Conservation (phyloP, 306 rosid species). For the Citrullus colocynthis region DNA sequence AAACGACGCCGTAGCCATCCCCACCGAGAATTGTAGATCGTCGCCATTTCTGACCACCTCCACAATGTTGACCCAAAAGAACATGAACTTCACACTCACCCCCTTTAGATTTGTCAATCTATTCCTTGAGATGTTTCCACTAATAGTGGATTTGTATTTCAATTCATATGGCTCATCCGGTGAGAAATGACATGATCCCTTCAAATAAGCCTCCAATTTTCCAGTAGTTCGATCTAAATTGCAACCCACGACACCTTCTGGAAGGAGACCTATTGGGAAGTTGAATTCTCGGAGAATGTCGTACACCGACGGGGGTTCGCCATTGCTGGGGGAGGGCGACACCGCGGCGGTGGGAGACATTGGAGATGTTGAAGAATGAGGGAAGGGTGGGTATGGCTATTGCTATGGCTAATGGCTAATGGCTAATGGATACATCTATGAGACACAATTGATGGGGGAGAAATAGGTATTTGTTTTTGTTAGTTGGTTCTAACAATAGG, state of each 20-base stretch:
- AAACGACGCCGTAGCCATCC: constrained; percentile 64
- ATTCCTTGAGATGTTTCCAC: constrained; percentile 37
- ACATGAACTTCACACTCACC: constrained; percentile 60
- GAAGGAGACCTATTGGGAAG: constrained; percentile 67
- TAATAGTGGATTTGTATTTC: constrained; percentile 51
- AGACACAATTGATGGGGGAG: not conserved
- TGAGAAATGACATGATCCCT: constrained; percentile 56
- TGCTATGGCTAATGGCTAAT: not conserved
- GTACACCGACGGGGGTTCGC: constrained; percentile 30
- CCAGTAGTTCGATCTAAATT: constrained; percentile 38
- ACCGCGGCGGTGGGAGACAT: constrained; percentile 12
- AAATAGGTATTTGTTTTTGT: not conserved
- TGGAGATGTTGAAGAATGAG: constrained; percentile 5
- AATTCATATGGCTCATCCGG: constrained; percentile 57
- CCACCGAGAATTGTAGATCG: constrained; percentile 57
- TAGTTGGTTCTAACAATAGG: not conserved
- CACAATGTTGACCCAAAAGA: constrained; percentile 67
- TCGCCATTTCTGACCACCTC: constrained; percentile 49
- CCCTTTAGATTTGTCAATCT: constrained; percentile 43
- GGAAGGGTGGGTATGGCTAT: not conserved
- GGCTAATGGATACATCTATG: not conserved
- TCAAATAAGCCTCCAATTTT: constrained; percentile 32
- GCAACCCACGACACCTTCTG: constrained; percentile 42
- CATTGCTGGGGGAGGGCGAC: not conserved
- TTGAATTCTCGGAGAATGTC: constrained; percentile 30